These are phyloP conservation scores for Jatropha podagrica DNA, from an alignment of 441 rosid species.

Conservation along the genomic window DNA sequence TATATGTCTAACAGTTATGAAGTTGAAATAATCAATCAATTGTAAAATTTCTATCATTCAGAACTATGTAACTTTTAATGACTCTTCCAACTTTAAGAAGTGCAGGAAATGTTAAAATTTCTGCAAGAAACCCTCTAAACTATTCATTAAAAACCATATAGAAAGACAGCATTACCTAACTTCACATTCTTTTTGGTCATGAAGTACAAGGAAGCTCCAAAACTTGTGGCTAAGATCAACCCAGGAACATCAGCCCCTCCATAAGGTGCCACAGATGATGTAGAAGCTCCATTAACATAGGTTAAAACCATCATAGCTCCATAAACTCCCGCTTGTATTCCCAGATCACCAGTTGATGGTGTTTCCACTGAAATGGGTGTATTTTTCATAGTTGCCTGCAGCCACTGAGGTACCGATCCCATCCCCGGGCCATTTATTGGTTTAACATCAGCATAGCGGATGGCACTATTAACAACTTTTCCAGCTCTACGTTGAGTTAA, in stretches of 20 bases:
- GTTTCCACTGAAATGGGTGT: constrained; percentile 59
- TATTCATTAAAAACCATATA: not conserved
- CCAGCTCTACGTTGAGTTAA: constrained; percentile 88
- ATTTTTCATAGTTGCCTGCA: constrained; percentile 56
- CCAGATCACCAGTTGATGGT: constrained; percentile 67
- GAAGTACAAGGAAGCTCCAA: constrained; percentile 92
- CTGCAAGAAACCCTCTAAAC: not conserved
- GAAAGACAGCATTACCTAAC: constrained; percentile 51
- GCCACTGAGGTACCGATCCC: constrained; percentile 72
- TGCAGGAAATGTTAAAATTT: not conserved
- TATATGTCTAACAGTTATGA: not conserved
- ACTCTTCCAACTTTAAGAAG: not conserved
- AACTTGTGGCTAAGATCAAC: constrained; percentile 70
- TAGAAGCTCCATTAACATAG: constrained; percentile 70
- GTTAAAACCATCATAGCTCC: constrained; percentile 87
- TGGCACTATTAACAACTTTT: constrained; percentile 66
- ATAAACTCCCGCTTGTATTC: constrained; percentile 85
- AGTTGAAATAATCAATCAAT: not conserved
- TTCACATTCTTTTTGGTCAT: constrained; percentile 80
- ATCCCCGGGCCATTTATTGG: constrained; percentile 45
- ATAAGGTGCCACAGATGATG: constrained; percentile 44
- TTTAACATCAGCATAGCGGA: constrained; percentile 94
- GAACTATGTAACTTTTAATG: not conserved
- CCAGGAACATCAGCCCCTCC: constrained; percentile 88
- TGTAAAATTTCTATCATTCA: constrained; percentile 5